Conservation (phyloP, 2,329 filamentous ascomycete species). For the Xylariaceae sp. region DNA sequence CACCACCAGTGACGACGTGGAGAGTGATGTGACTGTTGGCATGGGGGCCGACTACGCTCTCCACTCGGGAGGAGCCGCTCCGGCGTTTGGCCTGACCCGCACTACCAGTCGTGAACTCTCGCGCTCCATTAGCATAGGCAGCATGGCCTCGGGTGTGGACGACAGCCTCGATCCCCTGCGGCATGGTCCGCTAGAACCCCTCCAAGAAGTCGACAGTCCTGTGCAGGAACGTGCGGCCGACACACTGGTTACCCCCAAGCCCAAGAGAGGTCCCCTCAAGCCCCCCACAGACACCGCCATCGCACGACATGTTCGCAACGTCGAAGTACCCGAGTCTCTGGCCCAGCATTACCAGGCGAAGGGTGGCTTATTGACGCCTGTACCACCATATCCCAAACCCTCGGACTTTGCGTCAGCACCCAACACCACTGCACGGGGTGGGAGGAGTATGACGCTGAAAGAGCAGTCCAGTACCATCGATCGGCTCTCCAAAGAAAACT, state of each 20-base stretch:
- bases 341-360: conserved; percentile 81
- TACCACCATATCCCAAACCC: conserved; percentile 39
- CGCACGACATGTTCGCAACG: conserved; percentile 80
- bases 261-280: conserved; percentile 50
- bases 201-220: conserved; percentile 44
- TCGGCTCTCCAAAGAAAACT: conserved; percentile 94
- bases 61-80: conserved; percentile 73
- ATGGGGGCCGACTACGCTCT: conserved; percentile 71
- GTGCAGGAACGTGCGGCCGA: conserved; percentile 39
- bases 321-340: conserved; percentile 85
- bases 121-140: conserved; percentile 80
- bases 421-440: conserved; percentile 51
- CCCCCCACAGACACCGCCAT: conserved; percentile 84
- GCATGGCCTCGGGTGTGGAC: conserved; percentile 75
- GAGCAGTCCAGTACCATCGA: conserved; percentile 98
- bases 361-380: conserved; percentile 58
- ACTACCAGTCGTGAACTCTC: conserved; percentile 56
- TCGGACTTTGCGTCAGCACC: conserved; percentile 50
- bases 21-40: conserved; percentile 70
- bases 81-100: conserved; percentile 49
- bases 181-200: conserved; percentile 45
- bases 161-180: conserved; percentile 47
- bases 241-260: conserved; percentile 66
- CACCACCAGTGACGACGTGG: conserved; percentile 56
- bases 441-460: conserved; percentile 79